A percentile compares a stretch with the other conserved stretches of the same genome.
Evolutionary conservation across 305 asterid genomes (phyloP).

Genomic region (Andrographis paniculata): DNA sequence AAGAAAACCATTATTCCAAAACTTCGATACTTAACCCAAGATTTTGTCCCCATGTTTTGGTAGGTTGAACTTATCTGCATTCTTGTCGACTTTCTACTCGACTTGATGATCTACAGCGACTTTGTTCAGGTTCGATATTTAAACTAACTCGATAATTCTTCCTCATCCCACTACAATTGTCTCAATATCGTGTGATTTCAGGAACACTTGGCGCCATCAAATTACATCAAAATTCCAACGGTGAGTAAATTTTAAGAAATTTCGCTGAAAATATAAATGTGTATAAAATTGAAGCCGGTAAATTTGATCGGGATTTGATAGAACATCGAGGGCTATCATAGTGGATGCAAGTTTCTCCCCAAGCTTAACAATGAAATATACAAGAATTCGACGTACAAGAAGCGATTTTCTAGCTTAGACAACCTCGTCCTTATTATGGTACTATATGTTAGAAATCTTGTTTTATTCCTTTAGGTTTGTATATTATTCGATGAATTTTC

Average conservation of each 20-base stretch:
- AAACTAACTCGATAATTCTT: no score
- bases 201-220: slow-evolving; percentile 83
- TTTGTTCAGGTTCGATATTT: slow-evolving; percentile 85
- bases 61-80: slow-evolving; percentile 66
- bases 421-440: slow-evolving; percentile 87
- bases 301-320: slow-evolving; percentile 47
- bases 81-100: slow-evolving; percentile 51
- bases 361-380: slow-evolving; percentile 63
- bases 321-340: slow-evolving; percentile 37
- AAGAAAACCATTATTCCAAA: no score
- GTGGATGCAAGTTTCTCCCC: slow-evolving; percentile 75
- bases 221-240: slow-evolving; percentile 77
- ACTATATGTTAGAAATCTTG: slow-evolving; percentile 10
- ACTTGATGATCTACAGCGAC: slow-evolving; percentile 54
- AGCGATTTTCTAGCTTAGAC: slow-evolving; percentile 72
- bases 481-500: neutral
- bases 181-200: slow-evolving; percentile 34
- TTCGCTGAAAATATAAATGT: no score
- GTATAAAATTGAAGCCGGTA: neutral
- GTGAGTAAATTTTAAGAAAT: no score
- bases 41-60: slow-evolving; percentile 24
- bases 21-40: no score
- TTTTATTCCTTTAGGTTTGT: neutral
- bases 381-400: slow-evolving; percentile 53
- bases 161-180: slow-evolving; percentile 3